Evolutionary conservation across 2,329 filamentous ascomycete species (phyloP).

Genomic region (Ophiostoma sp.): DNA sequence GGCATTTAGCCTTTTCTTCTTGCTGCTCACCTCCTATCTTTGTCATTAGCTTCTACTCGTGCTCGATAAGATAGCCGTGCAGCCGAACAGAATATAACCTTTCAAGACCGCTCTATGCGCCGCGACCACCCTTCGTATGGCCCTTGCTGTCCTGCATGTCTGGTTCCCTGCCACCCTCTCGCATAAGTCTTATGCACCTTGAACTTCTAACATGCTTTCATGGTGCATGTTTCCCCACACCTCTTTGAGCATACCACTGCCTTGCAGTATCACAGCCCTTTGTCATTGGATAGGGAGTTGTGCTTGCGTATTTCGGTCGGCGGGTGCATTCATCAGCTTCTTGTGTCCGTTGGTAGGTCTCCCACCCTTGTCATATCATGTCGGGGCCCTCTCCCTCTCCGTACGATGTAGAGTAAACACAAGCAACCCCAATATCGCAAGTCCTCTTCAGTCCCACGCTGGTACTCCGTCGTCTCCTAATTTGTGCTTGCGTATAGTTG

Average conservation of each 20-base stretch:
- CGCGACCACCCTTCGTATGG: neutral
- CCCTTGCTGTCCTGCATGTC: neutral
- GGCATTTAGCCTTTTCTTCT: neutral
- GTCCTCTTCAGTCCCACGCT: neutral
- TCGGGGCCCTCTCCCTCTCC: too few species aligned
- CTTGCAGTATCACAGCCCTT: conserved; percentile 1
- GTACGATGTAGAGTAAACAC: neutral
- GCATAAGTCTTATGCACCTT: neutral
- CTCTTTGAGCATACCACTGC: neutral
- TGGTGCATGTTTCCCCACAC: conserved; percentile 3
- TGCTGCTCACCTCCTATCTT: neutral
- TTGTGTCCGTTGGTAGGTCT: too few species aligned
- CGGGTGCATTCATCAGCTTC: neutral
- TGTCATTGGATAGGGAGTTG: neutral
- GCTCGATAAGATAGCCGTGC: neutral
- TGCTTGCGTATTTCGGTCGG: neutral
- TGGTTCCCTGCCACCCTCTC: conserved; percentile 3
- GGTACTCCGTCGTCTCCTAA: neutral
- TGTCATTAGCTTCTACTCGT: neutral
- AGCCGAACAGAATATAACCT: neutral
- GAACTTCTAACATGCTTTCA: neutral
- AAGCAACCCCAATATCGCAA: neutral
- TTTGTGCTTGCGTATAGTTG: neutral
- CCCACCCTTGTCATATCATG: neutral
- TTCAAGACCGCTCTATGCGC: neutral